Base-by-base conservation (phyloP, 495 filamentous ascomycete species). In the Penicillium paradoxum region DNA sequence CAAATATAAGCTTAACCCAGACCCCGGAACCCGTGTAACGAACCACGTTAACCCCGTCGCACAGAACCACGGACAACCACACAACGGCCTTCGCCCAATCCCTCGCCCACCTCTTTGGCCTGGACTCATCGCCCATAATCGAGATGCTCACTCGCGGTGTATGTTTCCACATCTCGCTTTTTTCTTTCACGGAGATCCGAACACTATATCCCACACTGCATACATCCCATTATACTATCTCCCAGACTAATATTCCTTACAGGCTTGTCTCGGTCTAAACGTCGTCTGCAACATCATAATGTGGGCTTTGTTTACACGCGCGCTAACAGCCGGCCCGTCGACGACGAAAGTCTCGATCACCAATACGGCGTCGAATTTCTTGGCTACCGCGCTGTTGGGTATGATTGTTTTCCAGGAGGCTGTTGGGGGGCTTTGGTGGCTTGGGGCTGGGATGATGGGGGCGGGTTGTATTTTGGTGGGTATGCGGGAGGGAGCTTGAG, bases 381-480 rank as follows among this genome's bases (percentile, higher is more conserved):
- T 97, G 59, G 63, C 93, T 47, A 96, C 92, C 1, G 93, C 93
- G 9, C 43, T 97, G n/a, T 69, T 95, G 21, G 91, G 93, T 0
- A 80, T 81, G 62, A 48, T 83, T 42, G 79, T 95, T 5, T 95
- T 95, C 66, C 62, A 74, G 17, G 89, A 95, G 71, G 62, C 69
- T 6, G 73, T 95, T 39, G 83, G 84, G 8, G 84, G 83, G 32
- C 70, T 93, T 41, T 97, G 92, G 92, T 97, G 89, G 86, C 61
- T 88, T 5, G 92, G 92, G 8, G 92, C 92, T 0, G 79, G 77
- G 47, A 71, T 95, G 72, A 81, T 97, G 50, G 89, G 95, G 0
- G 90, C 81, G 3, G 92, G 92, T 11, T 96, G 91, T 73, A 89
- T 97, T 14, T 83, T 97, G 40, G 90, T 97, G 62, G 90, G 92